phyloP scores from a whole-genome alignment of 495 filamentous ascomycete genomes.

The Halenospora varia region DNA sequence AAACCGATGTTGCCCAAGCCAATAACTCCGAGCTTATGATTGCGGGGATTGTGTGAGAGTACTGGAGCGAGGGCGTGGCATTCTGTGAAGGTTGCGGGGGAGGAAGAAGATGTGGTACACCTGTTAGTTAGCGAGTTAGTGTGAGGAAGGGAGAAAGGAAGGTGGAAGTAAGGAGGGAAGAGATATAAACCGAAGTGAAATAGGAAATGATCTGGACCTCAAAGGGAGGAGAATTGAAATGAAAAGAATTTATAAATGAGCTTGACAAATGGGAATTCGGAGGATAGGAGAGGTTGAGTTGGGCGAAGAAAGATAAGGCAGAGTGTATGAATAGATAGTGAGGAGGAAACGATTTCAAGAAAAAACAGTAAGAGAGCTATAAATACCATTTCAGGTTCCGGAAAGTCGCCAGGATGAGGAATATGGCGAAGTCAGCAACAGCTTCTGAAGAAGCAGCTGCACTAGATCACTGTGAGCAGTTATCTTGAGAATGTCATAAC shows the following conservation, averaged over 20 bases:
- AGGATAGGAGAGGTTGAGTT: not conserved
- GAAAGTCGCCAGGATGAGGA: conserved; percentile 52
- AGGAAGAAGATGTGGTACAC: conserved; percentile 44
- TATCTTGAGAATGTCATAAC: not conserved
- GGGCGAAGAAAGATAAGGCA: not conserved
- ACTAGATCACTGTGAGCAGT: conserved; percentile 25
- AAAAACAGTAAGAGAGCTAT: too few species aligned
- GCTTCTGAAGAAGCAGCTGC: conserved; percentile 55
- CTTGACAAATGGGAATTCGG: not conserved
- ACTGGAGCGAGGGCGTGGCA: conserved; percentile 52
- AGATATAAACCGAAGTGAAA: too few species aligned
- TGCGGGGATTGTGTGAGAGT: conserved; percentile 45
- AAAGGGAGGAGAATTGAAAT: too few species aligned
- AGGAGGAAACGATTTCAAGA: too few species aligned
- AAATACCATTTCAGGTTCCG: conserved; percentile 45
- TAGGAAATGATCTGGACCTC: too few species aligned
- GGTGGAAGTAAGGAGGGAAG: not conserved
- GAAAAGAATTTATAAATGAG: too few species aligned
- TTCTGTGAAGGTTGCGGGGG: conserved; percentile 37
- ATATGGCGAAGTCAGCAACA: conserved; percentile 52
- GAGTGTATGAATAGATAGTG: too few species aligned
- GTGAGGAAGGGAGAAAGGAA: not conserved
- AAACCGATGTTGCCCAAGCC: conserved; percentile 63
- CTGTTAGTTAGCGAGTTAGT: not conserved
- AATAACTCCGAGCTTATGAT: conserved; percentile 50